Percentiles rank a stretch among this genome's conserved stretches.
Evolutionary conservation across 129 eudicot genomes (phyloP).

Genomic region (Deinandra increscens): DNA sequence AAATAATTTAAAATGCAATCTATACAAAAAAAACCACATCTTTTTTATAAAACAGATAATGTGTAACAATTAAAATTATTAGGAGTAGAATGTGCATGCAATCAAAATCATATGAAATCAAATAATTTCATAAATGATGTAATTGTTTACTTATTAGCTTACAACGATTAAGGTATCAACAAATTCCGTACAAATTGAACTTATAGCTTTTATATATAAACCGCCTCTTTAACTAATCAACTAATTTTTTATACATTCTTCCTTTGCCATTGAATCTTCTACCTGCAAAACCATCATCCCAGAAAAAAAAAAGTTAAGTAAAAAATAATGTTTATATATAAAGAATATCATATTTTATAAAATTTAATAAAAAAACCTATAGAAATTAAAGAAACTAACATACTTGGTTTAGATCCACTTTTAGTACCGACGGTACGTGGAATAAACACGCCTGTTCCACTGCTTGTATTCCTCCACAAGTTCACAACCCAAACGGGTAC

Average conservation of each 20-base stretch:
- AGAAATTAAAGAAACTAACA: not conserved
- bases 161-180: not conserved
- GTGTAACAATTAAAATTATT: too few species aligned
- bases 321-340: not conserved
- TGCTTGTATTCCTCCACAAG: conserved; percentile 45
- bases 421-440: conserved; percentile 29
- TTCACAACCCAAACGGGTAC: conserved; percentile 47
- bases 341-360: not conserved
- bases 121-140: too few species aligned
- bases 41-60: too few species aligned
- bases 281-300: conserved; percentile 27
- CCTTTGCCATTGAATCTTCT: conserved; percentile 36
- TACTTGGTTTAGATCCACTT: conserved; percentile 36
- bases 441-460: conserved; percentile 67
- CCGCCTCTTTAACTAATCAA: not conserved
- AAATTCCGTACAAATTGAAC: not conserved
- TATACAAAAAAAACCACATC: too few species aligned
- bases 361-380: too few species aligned
- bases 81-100: too few species aligned
- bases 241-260: conserved; percentile 19
- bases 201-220: not conserved
- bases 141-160: not conserved
- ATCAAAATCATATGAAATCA: too few species aligned
- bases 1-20: too few species aligned
- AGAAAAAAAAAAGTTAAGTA: not conserved